Evolutionary conservation across 441 rosid species (phyloP).

Genomic region (Pelargonium australe): DNA sequence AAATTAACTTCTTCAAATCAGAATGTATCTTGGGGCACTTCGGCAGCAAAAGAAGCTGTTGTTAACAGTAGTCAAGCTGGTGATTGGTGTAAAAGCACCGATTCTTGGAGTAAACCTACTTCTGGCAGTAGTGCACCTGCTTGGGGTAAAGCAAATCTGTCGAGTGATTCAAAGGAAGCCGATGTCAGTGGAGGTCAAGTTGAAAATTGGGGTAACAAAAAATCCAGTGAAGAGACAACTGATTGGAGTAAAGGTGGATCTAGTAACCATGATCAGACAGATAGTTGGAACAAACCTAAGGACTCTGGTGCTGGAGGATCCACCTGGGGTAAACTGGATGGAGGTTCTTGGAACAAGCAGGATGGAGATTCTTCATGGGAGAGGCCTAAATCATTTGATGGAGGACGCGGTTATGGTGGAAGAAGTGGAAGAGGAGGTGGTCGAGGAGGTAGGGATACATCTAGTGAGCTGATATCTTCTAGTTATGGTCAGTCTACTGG

Average conservation of each 20-base stretch:
- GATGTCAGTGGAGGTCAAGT: conserved; percentile 17
- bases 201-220: conserved; percentile 13
- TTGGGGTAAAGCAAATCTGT: conserved; percentile 38
- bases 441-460: conserved; percentile 43
- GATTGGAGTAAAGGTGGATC: too few relatives aligned
- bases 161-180: conserved; percentile 22
- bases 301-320: conserved; percentile 20
- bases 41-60: conserved; percentile 35
- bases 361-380: conserved; percentile 26
- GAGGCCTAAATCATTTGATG: conserved; percentile 25
- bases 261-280: too few relatives aligned
- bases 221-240: conserved; percentile 2
- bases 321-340: conserved; percentile 18
- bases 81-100: conserved; percentile 35
- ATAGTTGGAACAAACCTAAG: too few relatives aligned
- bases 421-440: conserved; percentile 32
- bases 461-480: conserved; percentile 38
- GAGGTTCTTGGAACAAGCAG: conserved; percentile 29
- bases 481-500: conserved; percentile 9
- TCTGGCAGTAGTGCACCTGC: conserved; percentile 28
- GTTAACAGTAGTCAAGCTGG: conserved; percentile 30
- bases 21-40: conserved; percentile 47
- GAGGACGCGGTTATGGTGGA: conserved; percentile 48
- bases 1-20: conserved; percentile 28
- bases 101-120: conserved; percentile 45